Evolutionary conservation across 805 yeast genomes (phyloP).

Genomic region (Myxozyma neglecta): DNA sequence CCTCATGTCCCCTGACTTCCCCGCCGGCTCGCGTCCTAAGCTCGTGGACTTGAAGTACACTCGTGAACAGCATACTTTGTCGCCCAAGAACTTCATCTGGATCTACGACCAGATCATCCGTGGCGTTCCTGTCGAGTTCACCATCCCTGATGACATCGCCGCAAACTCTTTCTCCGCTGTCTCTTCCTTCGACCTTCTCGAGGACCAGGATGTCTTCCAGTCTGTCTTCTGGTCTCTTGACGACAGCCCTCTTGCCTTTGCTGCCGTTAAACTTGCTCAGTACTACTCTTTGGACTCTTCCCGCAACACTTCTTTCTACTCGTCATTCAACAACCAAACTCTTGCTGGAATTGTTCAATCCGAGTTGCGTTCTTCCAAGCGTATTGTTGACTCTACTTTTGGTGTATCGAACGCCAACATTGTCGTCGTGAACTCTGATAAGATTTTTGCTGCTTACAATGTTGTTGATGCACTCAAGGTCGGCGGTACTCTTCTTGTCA

Average conservation of each 20-base stretch:
- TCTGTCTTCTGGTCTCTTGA: constrained; percentile 70
- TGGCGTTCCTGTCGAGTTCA: constrained; percentile 25
- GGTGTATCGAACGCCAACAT: constrained; percentile 61
- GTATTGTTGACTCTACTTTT: constrained; percentile 34
- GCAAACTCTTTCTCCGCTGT: constrained; percentile 33
- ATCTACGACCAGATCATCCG: constrained; percentile 29
- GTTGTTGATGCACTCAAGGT: constrained; percentile 59
- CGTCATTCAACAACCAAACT: constrained; percentile 68
- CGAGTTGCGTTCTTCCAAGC: constrained; percentile 50
- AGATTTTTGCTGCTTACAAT: constrained; percentile 58
- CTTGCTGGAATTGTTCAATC: constrained; percentile 77
- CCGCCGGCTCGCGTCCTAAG: constrained; percentile 33
- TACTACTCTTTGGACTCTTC: constrained; percentile 60
- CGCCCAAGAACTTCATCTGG: constrained; percentile 29
- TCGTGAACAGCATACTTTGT: constrained; percentile 29
- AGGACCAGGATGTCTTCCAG: constrained; percentile 46
- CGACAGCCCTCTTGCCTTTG: constrained; percentile 52
- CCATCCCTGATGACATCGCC: constrained; percentile 30
- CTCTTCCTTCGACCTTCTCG: constrained; percentile 34
- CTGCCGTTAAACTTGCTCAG: constrained; percentile 66
- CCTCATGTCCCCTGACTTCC: constrained; percentile 43
- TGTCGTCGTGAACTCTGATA: constrained; percentile 60
- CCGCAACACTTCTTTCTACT: constrained; percentile 54
- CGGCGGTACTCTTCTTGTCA: constrained; percentile 57
- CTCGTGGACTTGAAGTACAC: constrained; percentile 40